Base-by-base conservation (phyloP, 345 rosid genomes). In the Kernera saxatilis region DNA sequence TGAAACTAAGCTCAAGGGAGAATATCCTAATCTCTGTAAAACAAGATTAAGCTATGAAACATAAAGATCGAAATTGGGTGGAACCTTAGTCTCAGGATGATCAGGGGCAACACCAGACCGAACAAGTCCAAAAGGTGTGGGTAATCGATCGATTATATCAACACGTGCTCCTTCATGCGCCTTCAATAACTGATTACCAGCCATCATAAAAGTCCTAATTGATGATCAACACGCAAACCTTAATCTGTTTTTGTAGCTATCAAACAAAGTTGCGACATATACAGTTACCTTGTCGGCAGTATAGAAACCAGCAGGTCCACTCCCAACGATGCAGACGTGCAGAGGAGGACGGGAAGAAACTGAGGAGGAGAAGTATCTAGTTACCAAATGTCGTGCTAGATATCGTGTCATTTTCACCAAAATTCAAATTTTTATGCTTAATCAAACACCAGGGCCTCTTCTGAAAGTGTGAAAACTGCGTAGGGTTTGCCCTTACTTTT, bases 51-150 rank as follows among this genome's bases (percentile, higher is more conserved):
- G 54, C 22, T 15, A 21, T 45, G 48, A 21, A 36, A 17, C 17
- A 18, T 53, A 23, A 4, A 40, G 3, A 39, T 41, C 1, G 37
- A 14, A 19, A 48, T 30, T 15, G 6, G 68, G 33, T 15, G 13
- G 6, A 1, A 87, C 98, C 96, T 91, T 94, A 6, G 99, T 94
- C 62, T 91, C 98, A 1, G 93, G 93, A 72, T 94, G 99, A 81
- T 94, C 99, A 27, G 93, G 99, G 0, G 99, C 99, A 14, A 94
- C 96, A 4, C 96, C 97, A 0, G 96, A 89, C n/a, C 96, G 88
- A 10, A 94, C 99, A 51, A 94, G 87, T 35, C 99, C 97, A 44
- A 81, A 94, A 1, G 97, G 99, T 13, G 93, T 89, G 0, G 96
- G 96, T 70, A 94, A 84, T 18, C 97, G 88, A 77, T 94, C 99